phyloP scores from a whole-genome alignment of 805 yeast species.

The Yarrowia hollandica region DNA sequence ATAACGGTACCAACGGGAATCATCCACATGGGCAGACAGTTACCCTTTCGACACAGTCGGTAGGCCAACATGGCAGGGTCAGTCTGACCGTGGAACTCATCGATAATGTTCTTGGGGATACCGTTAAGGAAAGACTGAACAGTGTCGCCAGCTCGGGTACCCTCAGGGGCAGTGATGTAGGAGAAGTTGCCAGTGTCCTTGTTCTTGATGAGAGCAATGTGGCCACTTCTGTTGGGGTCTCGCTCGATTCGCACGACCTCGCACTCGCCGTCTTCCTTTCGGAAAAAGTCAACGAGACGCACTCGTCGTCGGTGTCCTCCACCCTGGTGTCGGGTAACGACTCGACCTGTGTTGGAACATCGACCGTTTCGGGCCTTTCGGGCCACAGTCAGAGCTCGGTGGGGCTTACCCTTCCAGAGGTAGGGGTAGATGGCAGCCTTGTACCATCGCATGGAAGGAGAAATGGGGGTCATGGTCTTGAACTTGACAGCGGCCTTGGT shows the following conservation, averaged over 20 bases:
- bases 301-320: conserved; percentile 93
- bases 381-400: conserved; percentile 70
- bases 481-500: conserved; percentile 67
- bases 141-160: conserved; percentile 86
- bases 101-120: conserved; percentile 68
- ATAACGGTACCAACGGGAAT: conserved; percentile 92
- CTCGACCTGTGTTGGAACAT: conserved; percentile 73
- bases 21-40: conserved; percentile 89
- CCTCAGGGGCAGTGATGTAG: conserved; percentile 88
- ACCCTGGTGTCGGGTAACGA: conserved; percentile 92
- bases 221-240: conserved; percentile 93
- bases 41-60: conserved; percentile 87
- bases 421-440: conserved; percentile 84
- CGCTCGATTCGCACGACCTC: conserved; percentile 86
- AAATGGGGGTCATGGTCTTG: conserved; percentile 56
- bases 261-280: conserved; percentile 69
- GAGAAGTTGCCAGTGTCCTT: conserved; percentile 59
- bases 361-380: conserved; percentile 81
- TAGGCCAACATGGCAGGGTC: conserved; percentile 91
- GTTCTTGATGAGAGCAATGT: conserved; percentile 81
- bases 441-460: conserved; percentile 89
- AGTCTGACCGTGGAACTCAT: conserved; percentile 85
- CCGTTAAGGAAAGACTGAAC: conserved; percentile 91
- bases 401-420: conserved; percentile 81
- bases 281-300: conserved; percentile 73